phyloP scores from a whole-genome alignment of 352 stramenopile genomes.

The Plasmopara viticola region DNA sequence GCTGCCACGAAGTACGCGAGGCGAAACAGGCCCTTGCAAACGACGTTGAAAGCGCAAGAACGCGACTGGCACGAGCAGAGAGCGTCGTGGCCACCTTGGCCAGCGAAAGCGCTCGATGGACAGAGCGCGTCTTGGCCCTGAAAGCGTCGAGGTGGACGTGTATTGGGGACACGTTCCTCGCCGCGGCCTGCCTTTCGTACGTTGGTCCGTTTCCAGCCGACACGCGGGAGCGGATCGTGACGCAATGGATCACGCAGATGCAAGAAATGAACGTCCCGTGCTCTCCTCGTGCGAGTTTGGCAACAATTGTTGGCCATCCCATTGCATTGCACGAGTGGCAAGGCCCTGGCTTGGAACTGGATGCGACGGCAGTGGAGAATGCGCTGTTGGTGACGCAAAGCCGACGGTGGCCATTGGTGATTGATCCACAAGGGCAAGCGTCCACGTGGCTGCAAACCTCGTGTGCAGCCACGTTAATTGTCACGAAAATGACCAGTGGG shows the following conservation, averaged over 20 bases:
- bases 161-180: slow-evolving; percentile 91
- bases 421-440: slow-evolving; percentile 90
- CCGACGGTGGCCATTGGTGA: slow-evolving; percentile 92
- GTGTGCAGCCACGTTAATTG: slow-evolving; percentile 53
- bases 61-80: slow-evolving; percentile 84
- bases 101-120: slow-evolving; percentile 90
- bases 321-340: slow-evolving; percentile 92
- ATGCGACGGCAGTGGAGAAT: slow-evolving; percentile 90
- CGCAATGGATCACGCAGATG: slow-evolving; percentile 60
- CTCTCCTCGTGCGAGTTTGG: slow-evolving; percentile 63
- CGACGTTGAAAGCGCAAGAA: slow-evolving; percentile 84
- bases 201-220: slow-evolving; percentile 91
- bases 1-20: slow-evolving; percentile 86
- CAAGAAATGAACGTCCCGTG: slow-evolving; percentile 68
- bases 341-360: slow-evolving; percentile 86
- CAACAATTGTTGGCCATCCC: slow-evolving; percentile 76
- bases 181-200: slow-evolving; percentile 90
- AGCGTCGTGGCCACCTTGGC: slow-evolving; percentile 89
- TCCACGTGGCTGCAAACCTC: slow-evolving; percentile 95
- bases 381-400: slow-evolving; percentile 88
- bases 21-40: slow-evolving; percentile 89
- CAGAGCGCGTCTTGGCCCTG: slow-evolving; percentile 81
- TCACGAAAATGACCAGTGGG: slow-evolving; percentile 87
- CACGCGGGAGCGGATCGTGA: slow-evolving; percentile 76
- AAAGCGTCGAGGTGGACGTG: slow-evolving; percentile 64